Conservation (phyloP, 225 moss, liverwort and hornwort species). For the Climacium dendroides region DNA sequence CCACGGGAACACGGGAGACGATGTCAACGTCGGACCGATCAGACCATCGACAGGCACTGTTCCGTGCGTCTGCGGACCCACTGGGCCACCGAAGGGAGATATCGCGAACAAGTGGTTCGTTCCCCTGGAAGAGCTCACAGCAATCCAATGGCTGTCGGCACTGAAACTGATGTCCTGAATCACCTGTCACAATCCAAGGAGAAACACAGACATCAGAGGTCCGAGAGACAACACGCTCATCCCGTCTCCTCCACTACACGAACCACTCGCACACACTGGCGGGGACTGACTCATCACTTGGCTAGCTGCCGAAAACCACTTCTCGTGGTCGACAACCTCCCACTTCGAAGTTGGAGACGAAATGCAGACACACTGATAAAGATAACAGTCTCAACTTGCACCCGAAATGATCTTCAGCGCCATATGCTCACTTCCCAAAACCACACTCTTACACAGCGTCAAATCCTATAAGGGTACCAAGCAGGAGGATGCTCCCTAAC, state of each 20-base stretch:
- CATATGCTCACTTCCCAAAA: no score
- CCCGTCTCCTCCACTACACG: background rate
- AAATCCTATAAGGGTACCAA: background rate
- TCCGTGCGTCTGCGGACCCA: constrained; percentile 90
- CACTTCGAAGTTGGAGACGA: no score
- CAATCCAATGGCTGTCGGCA: constrained; percentile 87
- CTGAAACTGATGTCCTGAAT: constrained; percentile 98
- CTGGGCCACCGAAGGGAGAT: constrained; percentile 79
- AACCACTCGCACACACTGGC: background rate
- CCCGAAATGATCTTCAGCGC: no score
- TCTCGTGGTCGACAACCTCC: background rate
- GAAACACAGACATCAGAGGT: background rate
- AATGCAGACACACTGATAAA: no score
- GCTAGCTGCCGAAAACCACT: fast-evolving
- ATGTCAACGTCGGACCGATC: constrained; percentile 61
- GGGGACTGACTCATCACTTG: background rate
- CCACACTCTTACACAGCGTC: background rate
- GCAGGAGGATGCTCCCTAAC: background rate
- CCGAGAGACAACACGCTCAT: no score
- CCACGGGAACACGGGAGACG: constrained; percentile 84
- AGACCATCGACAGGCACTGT: constrained; percentile 69
- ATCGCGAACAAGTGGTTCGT: constrained; percentile 93
- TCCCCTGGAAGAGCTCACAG: constrained; percentile 87
- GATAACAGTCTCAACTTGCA: background rate
- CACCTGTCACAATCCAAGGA: constrained; percentile 15